phyloP scores from a whole-genome alignment of 208 protist species.

The Leishmania mexicana region DNA sequence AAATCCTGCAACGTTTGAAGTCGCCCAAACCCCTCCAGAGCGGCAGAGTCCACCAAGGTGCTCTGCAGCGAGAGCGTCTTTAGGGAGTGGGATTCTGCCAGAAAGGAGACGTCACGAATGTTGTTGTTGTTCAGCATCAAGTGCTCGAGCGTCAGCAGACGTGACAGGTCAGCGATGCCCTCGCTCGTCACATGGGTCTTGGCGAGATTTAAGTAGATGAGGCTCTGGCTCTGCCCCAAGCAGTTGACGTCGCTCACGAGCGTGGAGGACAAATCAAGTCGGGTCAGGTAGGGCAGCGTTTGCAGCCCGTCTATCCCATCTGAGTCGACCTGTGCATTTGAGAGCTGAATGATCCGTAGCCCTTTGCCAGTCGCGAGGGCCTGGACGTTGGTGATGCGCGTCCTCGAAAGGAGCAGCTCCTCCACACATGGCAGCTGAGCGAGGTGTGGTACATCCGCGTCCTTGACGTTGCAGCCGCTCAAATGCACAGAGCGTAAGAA shows the following conservation, averaged over 20 bases:
- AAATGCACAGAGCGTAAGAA: slow-evolving; percentile 27
- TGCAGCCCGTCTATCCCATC: slow-evolving; percentile 23
- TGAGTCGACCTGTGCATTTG: slow-evolving; percentile 20
- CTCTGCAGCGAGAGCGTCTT: slow-evolving; percentile 27
- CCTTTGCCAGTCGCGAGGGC: slow-evolving; percentile 1
- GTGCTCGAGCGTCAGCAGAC: slow-evolving; percentile 20
- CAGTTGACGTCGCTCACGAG: slow-evolving; percentile 16
- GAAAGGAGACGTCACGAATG: slow-evolving; percentile 17
- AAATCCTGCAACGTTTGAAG: slow-evolving; percentile 30
- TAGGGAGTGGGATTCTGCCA: slow-evolving; percentile 15
- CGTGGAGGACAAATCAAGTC: slow-evolving; percentile 34
- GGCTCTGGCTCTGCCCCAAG: slow-evolving; percentile 11
- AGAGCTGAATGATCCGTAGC: slow-evolving; percentile 28
- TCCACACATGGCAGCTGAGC: slow-evolving; percentile 14
- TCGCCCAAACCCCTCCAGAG: slow-evolving; percentile 15
- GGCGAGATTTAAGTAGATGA: slow-evolving; percentile 28
- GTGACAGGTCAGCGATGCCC: slow-evolving; percentile 8
- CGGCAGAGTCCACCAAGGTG: slow-evolving; percentile 18
- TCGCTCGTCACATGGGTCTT: slow-evolving; percentile 29
- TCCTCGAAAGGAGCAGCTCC: slow-evolving; percentile 31
- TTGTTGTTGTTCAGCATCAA: slow-evolving; percentile 25
- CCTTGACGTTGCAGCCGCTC: slow-evolving; percentile 23
- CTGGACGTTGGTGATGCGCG: slow-evolving; percentile 19
- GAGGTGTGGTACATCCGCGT: slow-evolving; percentile 17
- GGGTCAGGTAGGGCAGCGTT: slow-evolving; percentile 20